Percentiles rank a stretch among this genome's conserved stretches.
These are phyloP conservation scores for Diplodia scrobiculata DNA, from an alignment of 2,329 filamentous ascomycete species.

Conservation along the genomic window DNA sequence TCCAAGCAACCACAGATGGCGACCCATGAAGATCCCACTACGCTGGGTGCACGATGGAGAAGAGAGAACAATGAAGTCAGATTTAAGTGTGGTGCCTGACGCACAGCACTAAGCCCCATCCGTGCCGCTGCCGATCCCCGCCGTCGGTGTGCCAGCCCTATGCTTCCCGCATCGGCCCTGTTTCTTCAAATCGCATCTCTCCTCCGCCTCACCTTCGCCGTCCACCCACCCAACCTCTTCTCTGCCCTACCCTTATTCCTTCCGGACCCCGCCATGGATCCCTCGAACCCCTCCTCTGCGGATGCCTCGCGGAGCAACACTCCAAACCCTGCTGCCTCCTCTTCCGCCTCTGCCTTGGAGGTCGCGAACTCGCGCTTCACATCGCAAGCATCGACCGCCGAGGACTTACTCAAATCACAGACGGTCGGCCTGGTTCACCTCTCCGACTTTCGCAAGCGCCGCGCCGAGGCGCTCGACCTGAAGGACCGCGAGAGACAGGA, in stretches of 20 bases:
- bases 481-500: slow-evolving; percentile 81
- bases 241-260: not conserved
- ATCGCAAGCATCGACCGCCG: slow-evolving; percentile 72
- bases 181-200: not conserved
- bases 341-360: slow-evolving; percentile 18
- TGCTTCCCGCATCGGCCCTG: not conserved
- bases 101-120: slow-evolving; percentile 17
- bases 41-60: no score
- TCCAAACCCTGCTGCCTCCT: slow-evolving; percentile 41
- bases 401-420: slow-evolving; percentile 79
- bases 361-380: slow-evolving; percentile 64
- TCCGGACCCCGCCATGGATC: slow-evolving; percentile 30
- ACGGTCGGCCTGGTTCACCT: slow-evolving; percentile 90
- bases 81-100: slow-evolving; percentile 23
- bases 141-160: slow-evolving; percentile 14
- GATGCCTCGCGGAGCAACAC: slow-evolving; percentile 47
- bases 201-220: not conserved
- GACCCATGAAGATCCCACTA: no score
- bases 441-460: slow-evolving; percentile 92
- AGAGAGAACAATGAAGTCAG: not conserved
- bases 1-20: not conserved
- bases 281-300: slow-evolving; percentile 33
- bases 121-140: slow-evolving; percentile 2
- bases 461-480: slow-evolving; percentile 88
- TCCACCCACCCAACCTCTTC: not conserved